Conservation (phyloP, 768 basidiomycete genomes). For the Calocybe gangraenosa region DNA sequence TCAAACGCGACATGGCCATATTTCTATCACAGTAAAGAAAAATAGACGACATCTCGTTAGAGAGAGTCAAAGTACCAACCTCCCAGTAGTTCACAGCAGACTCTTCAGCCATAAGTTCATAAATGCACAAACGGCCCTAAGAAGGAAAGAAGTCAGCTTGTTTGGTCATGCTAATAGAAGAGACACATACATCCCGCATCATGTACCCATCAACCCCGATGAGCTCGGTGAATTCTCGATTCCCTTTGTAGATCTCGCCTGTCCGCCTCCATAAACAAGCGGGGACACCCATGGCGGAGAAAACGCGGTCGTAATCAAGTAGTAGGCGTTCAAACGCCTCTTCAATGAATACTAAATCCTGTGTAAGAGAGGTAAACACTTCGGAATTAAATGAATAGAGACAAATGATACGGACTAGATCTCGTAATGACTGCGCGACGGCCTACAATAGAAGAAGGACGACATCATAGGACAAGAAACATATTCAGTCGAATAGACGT, state of each 20-base stretch:
- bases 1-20: constrained; percentile 93
- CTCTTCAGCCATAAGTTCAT: constrained; percentile 98
- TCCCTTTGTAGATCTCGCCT: constrained; percentile 98
- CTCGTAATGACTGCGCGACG: constrained; percentile 79
- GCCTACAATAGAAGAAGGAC: constrained; percentile 35
- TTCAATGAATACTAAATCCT: constrained; percentile 97
- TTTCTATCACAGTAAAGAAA: constrained; percentile 67
- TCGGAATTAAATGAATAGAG: constrained; percentile 3
- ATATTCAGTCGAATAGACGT: no score
- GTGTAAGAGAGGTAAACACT: background rate
- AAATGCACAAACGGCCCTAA: constrained; percentile 89
- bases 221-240: constrained; percentile 91
- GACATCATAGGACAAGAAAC: no score
- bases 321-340: constrained; percentile 95
- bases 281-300: constrained; percentile 94
- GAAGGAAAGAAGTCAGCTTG: background rate
- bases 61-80: constrained; percentile 34
- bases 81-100: constrained; percentile 98
- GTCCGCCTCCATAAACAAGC: constrained; percentile 96
- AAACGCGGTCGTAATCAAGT: constrained; percentile 92
- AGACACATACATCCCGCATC: constrained; percentile 74
- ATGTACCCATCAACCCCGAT: constrained; percentile 83
- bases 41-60: constrained; percentile 2
- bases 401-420: constrained; percentile 50
- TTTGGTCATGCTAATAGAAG: background rate